Conservation (phyloP, 31 red algal species). For the Bonnemaisonia californica region DNA sequence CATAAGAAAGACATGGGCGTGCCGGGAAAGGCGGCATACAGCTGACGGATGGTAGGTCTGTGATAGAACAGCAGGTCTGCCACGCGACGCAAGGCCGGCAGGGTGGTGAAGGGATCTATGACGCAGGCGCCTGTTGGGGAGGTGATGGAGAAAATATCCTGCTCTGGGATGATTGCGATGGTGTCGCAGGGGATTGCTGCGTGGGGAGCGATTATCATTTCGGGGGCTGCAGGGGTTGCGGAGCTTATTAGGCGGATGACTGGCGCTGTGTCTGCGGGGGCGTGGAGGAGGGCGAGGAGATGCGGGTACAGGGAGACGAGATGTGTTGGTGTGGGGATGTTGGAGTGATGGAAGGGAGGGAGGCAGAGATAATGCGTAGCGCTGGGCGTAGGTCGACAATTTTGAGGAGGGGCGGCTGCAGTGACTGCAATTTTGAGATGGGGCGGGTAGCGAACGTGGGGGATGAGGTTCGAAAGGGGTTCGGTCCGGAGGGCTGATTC, state of each 20-base stretch:
- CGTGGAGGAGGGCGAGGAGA: not conserved
- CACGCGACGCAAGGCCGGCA: not conserved
- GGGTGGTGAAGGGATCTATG: not conserved
- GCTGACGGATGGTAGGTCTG: conserved; percentile 29
- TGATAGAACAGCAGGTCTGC: conserved; percentile 28
- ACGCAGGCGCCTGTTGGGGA: not conserved
- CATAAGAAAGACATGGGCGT: conserved; percentile 45
- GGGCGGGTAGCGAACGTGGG: too few relatives aligned
- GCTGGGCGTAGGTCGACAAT: not conserved
- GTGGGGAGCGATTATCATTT: not conserved
- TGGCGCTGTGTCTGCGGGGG: not conserved
- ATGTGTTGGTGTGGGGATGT: not conserved
- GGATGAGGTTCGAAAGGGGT: too few relatives aligned
- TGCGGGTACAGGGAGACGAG: not conserved
- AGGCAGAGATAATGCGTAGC: not conserved
- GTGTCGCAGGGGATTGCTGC: not conserved
- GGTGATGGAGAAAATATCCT: not conserved
- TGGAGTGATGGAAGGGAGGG: not conserved
- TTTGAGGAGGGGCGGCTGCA: not conserved
- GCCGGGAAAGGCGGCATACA: conserved; percentile 29
- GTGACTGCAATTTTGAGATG: too few relatives aligned
- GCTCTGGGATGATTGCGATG: not conserved
- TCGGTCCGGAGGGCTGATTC: too few relatives aligned
- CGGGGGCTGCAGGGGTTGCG: not conserved
- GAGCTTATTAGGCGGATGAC: not conserved